These are phyloP conservation scores for Neurospora tetraspora DNA, from an alignment of 495 filamentous ascomycete genomes.

Conservation along the genomic window DNA sequence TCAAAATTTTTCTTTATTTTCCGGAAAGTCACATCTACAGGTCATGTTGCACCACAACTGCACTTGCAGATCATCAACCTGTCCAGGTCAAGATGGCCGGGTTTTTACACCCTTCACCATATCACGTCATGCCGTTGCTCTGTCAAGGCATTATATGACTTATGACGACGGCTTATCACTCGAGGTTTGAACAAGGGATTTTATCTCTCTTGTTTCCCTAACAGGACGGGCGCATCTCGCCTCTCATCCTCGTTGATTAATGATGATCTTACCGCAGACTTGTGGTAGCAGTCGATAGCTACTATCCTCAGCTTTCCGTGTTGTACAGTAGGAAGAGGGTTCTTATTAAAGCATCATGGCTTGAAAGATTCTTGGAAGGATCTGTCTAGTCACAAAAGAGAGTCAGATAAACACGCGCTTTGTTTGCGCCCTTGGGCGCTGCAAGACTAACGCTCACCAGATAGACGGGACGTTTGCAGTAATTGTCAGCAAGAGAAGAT, in stretches of 20 bases:
- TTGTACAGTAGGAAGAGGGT: not conserved
- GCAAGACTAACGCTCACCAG: not conserved
- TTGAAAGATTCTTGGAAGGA: not conserved
- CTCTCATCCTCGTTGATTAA: not conserved
- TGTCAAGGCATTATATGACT: not conserved
- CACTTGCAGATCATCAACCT: not conserved
- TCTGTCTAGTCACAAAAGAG: not conserved
- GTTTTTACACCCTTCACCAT: not conserved
- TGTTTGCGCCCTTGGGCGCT: not conserved
- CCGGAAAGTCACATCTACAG: not conserved
- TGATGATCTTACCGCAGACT: not conserved
- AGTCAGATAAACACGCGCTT: not conserved
- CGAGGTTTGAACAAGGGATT: not conserved
- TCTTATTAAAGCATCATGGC: not conserved
- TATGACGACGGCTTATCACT: not conserved
- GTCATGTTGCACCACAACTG: not conserved
- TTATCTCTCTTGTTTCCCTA: not conserved
- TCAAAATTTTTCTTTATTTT: not conserved
- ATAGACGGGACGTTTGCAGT: not conserved
- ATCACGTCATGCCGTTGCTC: not conserved
- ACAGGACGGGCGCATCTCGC: not conserved
- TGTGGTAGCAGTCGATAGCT: not conserved
- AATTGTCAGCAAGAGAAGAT: not conserved
- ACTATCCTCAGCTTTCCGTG: not conserved
- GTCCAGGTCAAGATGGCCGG: not conserved